phyloP scores from a whole-genome alignment of 495 filamentous ascomycete species.

The Aspergillus incahuasiensis region DNA sequence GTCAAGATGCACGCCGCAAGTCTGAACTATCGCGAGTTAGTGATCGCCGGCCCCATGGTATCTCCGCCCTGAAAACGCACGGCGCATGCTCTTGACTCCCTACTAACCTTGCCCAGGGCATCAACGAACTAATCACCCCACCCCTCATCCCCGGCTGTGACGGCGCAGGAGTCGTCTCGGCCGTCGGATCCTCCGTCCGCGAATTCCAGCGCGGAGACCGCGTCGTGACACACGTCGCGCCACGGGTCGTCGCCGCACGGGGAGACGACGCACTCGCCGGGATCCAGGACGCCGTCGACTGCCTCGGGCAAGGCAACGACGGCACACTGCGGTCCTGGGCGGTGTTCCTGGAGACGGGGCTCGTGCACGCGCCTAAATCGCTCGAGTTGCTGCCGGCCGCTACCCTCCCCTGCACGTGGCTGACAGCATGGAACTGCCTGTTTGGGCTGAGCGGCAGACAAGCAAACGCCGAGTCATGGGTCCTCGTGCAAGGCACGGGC shows the following conservation, averaged over 20 bases:
- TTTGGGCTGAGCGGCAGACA: constrained; percentile 49
- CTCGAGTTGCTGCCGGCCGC: constrained; percentile 53
- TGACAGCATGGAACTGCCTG: constrained; percentile 70
- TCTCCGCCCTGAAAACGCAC: too few species aligned
- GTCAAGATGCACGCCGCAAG: constrained; percentile 24
- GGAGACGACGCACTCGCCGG: constrained; percentile 11
- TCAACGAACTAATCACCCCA: constrained; percentile 6
- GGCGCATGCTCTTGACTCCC: too few species aligned
- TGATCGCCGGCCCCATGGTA: constrained; percentile 16
- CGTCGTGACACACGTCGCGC: constrained; percentile 8
- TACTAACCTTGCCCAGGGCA: too few species aligned
- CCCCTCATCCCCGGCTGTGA: constrained; percentile 6
- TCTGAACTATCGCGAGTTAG: constrained; percentile 21
- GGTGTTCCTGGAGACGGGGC: constrained; percentile 53
- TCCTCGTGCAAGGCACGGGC: constrained; percentile 66
- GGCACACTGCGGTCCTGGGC: constrained; percentile 40
- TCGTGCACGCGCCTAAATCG: constrained; percentile 54
- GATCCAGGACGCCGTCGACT: neutral
- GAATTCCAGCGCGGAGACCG: constrained; percentile 14
- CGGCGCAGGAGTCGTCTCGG: constrained; percentile 3
- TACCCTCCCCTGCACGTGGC: constrained; percentile 58
- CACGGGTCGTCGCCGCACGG: neutral
- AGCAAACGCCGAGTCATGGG: constrained; percentile 55
- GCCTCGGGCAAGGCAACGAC: constrained; percentile 14
- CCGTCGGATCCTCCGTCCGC: constrained; percentile 10